Evolutionary conservation across 805 yeast species (phyloP).

Genomic region (Schizosaccharomyces octosporus): DNA sequence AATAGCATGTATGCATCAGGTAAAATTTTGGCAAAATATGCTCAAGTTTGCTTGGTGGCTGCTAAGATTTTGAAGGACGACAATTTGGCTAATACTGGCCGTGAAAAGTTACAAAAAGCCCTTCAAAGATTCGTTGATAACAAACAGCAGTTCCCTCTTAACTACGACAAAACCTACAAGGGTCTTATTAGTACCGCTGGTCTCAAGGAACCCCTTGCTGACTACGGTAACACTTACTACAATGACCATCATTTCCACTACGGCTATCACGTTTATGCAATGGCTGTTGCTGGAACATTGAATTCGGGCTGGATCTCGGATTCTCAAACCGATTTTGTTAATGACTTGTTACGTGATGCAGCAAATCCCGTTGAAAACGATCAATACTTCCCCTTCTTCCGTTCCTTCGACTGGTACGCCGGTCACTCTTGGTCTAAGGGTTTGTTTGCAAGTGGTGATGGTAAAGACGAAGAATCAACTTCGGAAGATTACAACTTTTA

Average conservation of each 20-base stretch:
- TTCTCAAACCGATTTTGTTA: slow-evolving; percentile 30
- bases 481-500: slow-evolving; percentile 50
- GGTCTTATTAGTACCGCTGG: slow-evolving; percentile 55
- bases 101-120: slow-evolving; percentile 40
- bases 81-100: slow-evolving; percentile 23
- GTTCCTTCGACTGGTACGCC: slow-evolving; percentile 45
- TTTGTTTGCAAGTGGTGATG: slow-evolving; percentile 34
- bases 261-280: slow-evolving; percentile 63
- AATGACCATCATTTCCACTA: slow-evolving; percentile 79
- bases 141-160: slow-evolving; percentile 44
- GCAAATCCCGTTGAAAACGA: slow-evolving; percentile 29
- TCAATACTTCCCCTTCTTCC: slow-evolving; percentile 39
- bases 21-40: slow-evolving; percentile 69
- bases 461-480: slow-evolving; percentile 46
- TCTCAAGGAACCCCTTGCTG: slow-evolving; percentile 20
- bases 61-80: slow-evolving; percentile 38
- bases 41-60: slow-evolving; percentile 55
- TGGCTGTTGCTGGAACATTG: slow-evolving; percentile 45
- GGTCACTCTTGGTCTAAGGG: slow-evolving; percentile 67
- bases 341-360: slow-evolving; percentile 37
- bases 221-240: slow-evolving; percentile 55
- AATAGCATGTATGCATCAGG: slow-evolving; percentile 85
- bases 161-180: slow-evolving; percentile 31
- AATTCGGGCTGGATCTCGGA: slow-evolving; percentile 28
- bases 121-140: slow-evolving; percentile 45